These are phyloP conservation scores for Ricinus communis DNA, from an alignment of 345 rosid species.

Conservation along the genomic window DNA sequence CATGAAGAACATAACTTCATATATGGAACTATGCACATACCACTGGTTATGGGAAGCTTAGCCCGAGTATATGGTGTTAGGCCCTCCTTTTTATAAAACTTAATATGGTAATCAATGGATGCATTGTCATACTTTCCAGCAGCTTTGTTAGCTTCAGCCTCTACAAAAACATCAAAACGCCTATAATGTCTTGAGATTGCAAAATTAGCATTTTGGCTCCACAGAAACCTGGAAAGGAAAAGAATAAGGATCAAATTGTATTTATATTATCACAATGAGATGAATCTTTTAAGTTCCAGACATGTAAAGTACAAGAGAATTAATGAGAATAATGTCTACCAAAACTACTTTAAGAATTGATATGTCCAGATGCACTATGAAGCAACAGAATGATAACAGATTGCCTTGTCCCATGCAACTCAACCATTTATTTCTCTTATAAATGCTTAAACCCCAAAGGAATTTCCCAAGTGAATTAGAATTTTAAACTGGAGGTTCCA, in stretches of 20 bases:
- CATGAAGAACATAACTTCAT: not conserved
- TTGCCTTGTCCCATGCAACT: not conserved
- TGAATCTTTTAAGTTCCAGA: not conserved
- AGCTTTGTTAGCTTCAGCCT: conserved; percentile 93
- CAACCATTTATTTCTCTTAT: not conserved
- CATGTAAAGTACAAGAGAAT: not conserved
- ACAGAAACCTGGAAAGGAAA: conserved; percentile 66
- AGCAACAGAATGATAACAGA: not conserved
- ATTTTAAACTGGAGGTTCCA: not conserved
- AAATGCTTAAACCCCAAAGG: not conserved
- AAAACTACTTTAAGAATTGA: not conserved
- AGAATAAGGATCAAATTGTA: not conserved
- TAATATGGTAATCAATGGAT: conserved; percentile 74
- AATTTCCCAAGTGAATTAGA: not conserved
- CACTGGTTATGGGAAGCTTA: conserved; percentile 89
- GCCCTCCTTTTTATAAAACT: conserved; percentile 78
- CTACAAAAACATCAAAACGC: conserved; percentile 81
- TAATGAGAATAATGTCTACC: not conserved
- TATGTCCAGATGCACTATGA: not conserved
- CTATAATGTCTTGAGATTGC: conserved; percentile 83
- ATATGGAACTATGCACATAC: conserved; percentile 34
- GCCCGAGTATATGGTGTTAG: conserved; percentile 67
- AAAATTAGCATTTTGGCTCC: conserved; percentile 72
- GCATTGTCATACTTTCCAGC: conserved; percentile 77
- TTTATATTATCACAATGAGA: not conserved